Percentiles rank a stretch among this genome's conserved stretches.
phyloP scores from a whole-genome alignment of 192 early-diverging fungal species.

The Entomortierella lignicola region DNA sequence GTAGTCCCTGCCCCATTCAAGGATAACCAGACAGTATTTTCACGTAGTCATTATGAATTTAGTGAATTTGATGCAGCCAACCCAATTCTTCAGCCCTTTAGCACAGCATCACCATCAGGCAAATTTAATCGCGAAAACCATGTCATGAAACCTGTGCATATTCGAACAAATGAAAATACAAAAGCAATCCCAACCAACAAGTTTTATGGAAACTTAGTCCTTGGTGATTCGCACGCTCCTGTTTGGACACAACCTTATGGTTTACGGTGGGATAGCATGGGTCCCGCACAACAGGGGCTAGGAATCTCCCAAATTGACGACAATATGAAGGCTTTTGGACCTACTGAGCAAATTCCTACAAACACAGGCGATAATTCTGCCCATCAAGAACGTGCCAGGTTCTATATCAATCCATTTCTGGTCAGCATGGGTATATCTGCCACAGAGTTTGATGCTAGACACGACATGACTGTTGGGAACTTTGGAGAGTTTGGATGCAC shows the following conservation, averaged over 20 bases:
- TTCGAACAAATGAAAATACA: constrained; percentile 7
- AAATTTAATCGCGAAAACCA: constrained; percentile 9
- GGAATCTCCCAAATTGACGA: constrained; percentile 49
- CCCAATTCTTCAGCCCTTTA: constrained; percentile 28
- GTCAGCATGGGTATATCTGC: constrained; percentile 48
- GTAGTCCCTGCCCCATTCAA: neutral
- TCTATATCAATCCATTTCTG: constrained; percentile 43
- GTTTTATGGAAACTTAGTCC: constrained; percentile 45
- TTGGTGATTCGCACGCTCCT: constrained; percentile 35
- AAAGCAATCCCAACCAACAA: constrained; percentile 45
- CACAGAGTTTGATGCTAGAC: constrained; percentile 20
- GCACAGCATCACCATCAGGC: constrained; percentile 2
- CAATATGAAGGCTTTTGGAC: constrained; percentile 23
- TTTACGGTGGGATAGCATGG: constrained; percentile 47
- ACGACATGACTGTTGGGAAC: constrained; percentile 37
- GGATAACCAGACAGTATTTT: constrained; percentile 4
- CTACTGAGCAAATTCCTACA: neutral
- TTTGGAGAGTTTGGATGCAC: constrained; percentile 48
- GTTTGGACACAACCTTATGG: constrained; percentile 54
- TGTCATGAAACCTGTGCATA: constrained; percentile 10
- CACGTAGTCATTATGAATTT: too few relatives aligned
- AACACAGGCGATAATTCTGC: neutral
- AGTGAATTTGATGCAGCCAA: too few relatives aligned
- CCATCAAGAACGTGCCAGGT: constrained; percentile 1
- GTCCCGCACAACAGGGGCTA: constrained; percentile 17